Evolutionary conservation across 495 filamentous ascomycete species (phyloP).

Genomic region (Cladorrhinum samala): DNA sequence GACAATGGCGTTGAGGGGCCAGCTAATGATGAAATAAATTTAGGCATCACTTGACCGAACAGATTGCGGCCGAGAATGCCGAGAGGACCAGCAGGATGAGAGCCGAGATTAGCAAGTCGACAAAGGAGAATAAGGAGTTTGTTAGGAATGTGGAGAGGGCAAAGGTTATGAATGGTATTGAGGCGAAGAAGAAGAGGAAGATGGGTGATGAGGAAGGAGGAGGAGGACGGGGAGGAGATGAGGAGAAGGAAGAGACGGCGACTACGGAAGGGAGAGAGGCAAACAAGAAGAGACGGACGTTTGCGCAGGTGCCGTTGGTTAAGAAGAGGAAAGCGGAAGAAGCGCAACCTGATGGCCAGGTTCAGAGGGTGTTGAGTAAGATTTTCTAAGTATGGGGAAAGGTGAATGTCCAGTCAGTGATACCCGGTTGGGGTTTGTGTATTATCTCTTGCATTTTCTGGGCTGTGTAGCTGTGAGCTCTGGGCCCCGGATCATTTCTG

Average conservation of each 20-base stretch:
- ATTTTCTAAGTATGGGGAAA: conserved; percentile 54
- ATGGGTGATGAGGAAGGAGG: conserved; percentile 10
- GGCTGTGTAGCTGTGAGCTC: too few relatives aligned
- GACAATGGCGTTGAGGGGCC: not conserved
- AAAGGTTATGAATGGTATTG: conserved; percentile 67
- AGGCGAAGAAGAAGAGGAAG: conserved; percentile 50
- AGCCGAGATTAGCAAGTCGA: conserved; percentile 71
- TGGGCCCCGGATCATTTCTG: too few relatives aligned
- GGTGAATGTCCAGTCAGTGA: not conserved
- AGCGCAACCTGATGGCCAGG: conserved; percentile 55
- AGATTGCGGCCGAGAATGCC: conserved; percentile 73
- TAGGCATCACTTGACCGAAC: conserved; percentile 50
- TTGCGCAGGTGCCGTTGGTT: conserved; percentile 61
- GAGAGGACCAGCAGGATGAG: conserved; percentile 73
- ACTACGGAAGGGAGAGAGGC: conserved; percentile 7
- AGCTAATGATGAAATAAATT: not conserved
- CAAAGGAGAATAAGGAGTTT: conserved; percentile 78
- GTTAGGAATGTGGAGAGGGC: conserved; percentile 67
- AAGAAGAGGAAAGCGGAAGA: conserved; percentile 41
- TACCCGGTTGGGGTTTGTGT: too few relatives aligned
- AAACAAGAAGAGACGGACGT: conserved; percentile 47
- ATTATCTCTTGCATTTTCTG: too few relatives aligned
- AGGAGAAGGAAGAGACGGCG: conserved; percentile 14
- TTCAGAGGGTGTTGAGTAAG: conserved; percentile 72
- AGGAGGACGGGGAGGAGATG: conserved; percentile 13